Evolutionary conservation across 345 rosid genomes (phyloP), one percentile per base, ranked within the genome.

Genomic region (Diplotaxis tenuifolia): DNA sequence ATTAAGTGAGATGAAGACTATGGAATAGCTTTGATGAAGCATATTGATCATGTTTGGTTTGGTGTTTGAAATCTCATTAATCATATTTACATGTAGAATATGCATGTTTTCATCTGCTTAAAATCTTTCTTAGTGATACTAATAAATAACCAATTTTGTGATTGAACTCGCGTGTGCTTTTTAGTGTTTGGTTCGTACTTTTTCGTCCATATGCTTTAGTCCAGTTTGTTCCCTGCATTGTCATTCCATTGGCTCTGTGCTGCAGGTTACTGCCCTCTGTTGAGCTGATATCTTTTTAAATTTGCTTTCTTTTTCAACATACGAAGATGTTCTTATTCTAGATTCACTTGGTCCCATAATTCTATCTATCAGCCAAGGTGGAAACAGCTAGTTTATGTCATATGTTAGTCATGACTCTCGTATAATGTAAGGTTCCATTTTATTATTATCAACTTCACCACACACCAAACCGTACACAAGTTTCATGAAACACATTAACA

Each of bases 231-330:
- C 98, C 98, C 10, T 91, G 96, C 80, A 82, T 94, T 76, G 95
- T 78, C 38, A 88, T 91, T 77, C 93, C n/a, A n/a, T n/a, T n/a
- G n/a, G n/a, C 88, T 94, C 8, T 89, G 95, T 95, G 98, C 97
- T 27, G 96, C 95, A 84, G 98, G 97, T 92, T 82, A 76, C 70
- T 77, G 49, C 25, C 78, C 73, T 9, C 14, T 34, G 40, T 34
- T 34, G 11, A 34, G 45, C 11, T 36, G 45, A 11, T 36, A 36
- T 31, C 9, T 31, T 36, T n/a, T 36, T 36, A 0, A 36, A n/a
- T 36, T 36, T 36, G n/a, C 5, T 36, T 36, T 3, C 12, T 36
- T 36, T 36, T 36, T 3, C 11, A 10, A 36, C 42, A 36, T n/a
- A 36, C 11, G 42, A 36, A 36, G 42, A 9, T 9, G 11, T 34